Base-by-base conservation (phyloP, 495 filamentous ascomycete species). In the Daldinia bambusicola region DNA sequence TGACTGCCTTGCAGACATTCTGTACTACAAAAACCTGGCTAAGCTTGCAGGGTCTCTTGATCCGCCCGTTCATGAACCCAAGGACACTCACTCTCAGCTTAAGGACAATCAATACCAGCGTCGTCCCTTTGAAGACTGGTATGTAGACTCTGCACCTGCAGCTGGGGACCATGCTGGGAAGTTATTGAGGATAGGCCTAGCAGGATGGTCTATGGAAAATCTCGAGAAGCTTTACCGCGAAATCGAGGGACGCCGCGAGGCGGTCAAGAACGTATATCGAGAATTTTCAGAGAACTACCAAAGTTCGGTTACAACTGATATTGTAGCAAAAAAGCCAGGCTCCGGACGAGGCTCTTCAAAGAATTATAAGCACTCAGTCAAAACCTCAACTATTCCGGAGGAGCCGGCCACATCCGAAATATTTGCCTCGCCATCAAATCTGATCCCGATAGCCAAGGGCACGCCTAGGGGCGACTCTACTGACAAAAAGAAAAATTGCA, bases 41-140 rank as follows among this genome's bases (percentile, higher is more conserved):
- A 74, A 71, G 12, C 72, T 89, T 48, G 80, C 85, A 5, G 69
- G 76, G 16, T 84, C 88, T 40, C 81, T 85, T 0, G 85, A 84
- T 6, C 78, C 83, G 14, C 82, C 87, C 16, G 16, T 8, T 70
- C 74, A 67, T 0, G 77, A 22, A 12, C 8, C 4, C 18, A 48
- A 13, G 18, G 43, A 20, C 2, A 26, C 1, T 26, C 26, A 26
- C 1, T 3, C 26, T 26, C 26, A 26, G 1, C 1, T 18, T 16
- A 45, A 16, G 8, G 18, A 2, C 18, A 9, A 12, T 22, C 43
- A 9, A 14, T 3, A 14, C 40, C 26, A 67, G 53, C 82, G 79
- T 10, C 81, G 88, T 0, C 78, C 77, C 14, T 89, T 86, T 59
- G 80, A 81, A 38, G 76, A 81, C 34, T 91, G 89, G 89, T 84